A percentile compares a stretch with the other conserved stretches of the same genome.
Evolutionary conservation across 1,284 basidiomycete species (phyloP).

Genomic region (Marasmius fiardii): DNA sequence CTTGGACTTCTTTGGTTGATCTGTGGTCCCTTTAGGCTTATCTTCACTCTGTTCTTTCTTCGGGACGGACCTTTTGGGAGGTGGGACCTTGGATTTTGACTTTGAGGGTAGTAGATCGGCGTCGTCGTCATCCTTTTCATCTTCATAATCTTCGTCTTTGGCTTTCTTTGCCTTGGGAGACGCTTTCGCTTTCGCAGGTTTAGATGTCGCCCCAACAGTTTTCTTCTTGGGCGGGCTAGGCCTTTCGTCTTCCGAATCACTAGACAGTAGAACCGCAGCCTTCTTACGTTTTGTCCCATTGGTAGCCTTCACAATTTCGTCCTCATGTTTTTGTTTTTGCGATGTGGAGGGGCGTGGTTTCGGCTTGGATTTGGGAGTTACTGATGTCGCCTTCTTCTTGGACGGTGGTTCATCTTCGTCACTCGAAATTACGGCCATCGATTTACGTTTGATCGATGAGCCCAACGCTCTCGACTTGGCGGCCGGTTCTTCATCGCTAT

Average conservation of each 20-base stretch:
- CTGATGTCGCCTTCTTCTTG: neutral
- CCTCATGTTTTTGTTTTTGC: neutral
- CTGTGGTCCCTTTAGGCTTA: neutral
- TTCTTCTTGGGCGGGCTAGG: conserved; percentile 41
- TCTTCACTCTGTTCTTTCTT: neutral
- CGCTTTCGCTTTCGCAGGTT: conserved; percentile 15
- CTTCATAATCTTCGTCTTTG: conserved; percentile 8
- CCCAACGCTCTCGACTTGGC: neutral
- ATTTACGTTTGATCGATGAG: neutral
- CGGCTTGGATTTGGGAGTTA: neutral
- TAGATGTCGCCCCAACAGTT: conserved; percentile 26
- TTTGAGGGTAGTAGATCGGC: conserved; percentile 11
- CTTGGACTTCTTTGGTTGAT: conserved; percentile 28
- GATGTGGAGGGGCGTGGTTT: neutral
- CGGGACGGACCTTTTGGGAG: neutral
- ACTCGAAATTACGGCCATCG: conserved; percentile 3
- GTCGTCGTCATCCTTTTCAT: conserved; percentile 15
- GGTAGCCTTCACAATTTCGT: conserved; percentile 23
- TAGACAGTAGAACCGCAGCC: conserved; percentile 22
- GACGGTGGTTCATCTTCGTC: conserved; percentile 1
- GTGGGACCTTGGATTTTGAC: conserved; percentile 8
- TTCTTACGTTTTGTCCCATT: conserved; percentile 29
- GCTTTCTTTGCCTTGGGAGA: conserved; percentile 20
- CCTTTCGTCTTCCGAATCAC: conserved; percentile 29
- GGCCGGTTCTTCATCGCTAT: conserved; percentile 11